A percentile compares a stretch with the other conserved stretches of the same genome.
phyloP scores from a whole-genome alignment of 805 yeast genomes.

The Barnettozyma populi region DNA sequence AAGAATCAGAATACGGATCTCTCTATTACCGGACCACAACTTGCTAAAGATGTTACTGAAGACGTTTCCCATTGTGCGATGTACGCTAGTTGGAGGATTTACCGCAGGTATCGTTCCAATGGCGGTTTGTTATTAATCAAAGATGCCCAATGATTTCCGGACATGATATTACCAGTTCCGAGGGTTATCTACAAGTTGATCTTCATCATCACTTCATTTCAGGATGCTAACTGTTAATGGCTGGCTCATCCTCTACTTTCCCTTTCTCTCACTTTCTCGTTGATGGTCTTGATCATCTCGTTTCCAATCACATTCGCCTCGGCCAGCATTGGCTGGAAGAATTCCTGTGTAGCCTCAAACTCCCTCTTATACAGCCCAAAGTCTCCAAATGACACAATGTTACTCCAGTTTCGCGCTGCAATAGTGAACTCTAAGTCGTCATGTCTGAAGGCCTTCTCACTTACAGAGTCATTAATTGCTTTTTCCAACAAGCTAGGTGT shows the following conservation, averaged over 20 bases:
- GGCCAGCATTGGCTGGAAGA: slow-evolving; percentile 78
- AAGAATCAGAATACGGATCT: slow-evolving; percentile 80
- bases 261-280: slow-evolving; percentile 28
- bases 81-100: neutral
- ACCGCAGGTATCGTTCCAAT: neutral
- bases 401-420: slow-evolving; percentile 86
- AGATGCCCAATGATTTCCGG: neutral
- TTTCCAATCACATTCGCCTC: slow-evolving; percentile 89
- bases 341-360: slow-evolving; percentile 77
- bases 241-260: neutral
- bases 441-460: slow-evolving; percentile 63
- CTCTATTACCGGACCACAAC: slow-evolving; percentile 87
- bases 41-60: slow-evolving; percentile 82
- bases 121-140: neutral
- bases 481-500: slow-evolving; percentile 78
- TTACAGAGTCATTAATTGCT: slow-evolving; percentile 66
- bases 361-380: slow-evolving; percentile 63
- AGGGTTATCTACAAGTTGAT: no score
- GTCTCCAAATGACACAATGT: slow-evolving; percentile 68
- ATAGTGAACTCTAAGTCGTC: slow-evolving; percentile 92
- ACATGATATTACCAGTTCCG: neutral
- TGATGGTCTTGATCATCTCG: slow-evolving; percentile 84
- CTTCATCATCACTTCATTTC: neutral
- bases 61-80: slow-evolving; percentile 69
- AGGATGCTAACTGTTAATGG: neutral